phyloP scores from a whole-genome alignment of 1,139 yeast species.

The Taphrina sp. region DNA sequence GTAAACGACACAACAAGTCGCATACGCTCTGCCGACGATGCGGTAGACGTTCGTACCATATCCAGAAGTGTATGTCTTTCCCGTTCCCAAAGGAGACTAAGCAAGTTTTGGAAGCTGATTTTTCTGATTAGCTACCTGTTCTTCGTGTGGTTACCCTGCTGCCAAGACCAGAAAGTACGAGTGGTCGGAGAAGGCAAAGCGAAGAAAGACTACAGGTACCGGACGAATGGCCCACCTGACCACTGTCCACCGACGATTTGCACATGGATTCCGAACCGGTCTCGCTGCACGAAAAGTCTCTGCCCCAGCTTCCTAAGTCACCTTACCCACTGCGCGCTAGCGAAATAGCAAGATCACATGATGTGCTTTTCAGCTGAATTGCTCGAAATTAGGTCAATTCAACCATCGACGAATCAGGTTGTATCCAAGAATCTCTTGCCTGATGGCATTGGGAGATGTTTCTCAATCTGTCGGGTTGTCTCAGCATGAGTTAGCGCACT shows the following conservation, averaged over 20 bases:
- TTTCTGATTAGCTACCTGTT: constrained; percentile 60
- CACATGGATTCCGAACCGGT: constrained; percentile 95
- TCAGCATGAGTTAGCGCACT: too few species aligned
- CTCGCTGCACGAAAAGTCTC: constrained; percentile 27
- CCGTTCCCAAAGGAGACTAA: neutral
- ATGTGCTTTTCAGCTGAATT: too few species aligned
- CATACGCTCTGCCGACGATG: constrained; percentile 93
- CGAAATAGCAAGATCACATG: too few species aligned
- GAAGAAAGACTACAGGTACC: constrained; percentile 99
- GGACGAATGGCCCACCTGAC: constrained; percentile 99
- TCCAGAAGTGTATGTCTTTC: constrained; percentile 69
- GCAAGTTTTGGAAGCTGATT: neutral
- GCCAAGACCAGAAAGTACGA: constrained; percentile 79
- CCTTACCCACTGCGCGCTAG: neutral
- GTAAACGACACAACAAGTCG: constrained; percentile 99
- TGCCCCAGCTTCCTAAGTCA: constrained; percentile 23
- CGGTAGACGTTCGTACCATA: constrained; percentile 98
- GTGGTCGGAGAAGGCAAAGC: constrained; percentile 98
- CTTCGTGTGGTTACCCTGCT: constrained; percentile 99
- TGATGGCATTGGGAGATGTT: too few species aligned
- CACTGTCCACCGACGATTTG: constrained; percentile 95
- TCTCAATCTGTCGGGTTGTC: too few species aligned
- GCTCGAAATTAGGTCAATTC: too few species aligned
- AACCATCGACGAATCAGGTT: too few species aligned
- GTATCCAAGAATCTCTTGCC: too few species aligned